phyloP scores from a whole-genome alignment of 2,329 filamentous ascomycete genomes.

The Hymenoscyphus repandus region DNA sequence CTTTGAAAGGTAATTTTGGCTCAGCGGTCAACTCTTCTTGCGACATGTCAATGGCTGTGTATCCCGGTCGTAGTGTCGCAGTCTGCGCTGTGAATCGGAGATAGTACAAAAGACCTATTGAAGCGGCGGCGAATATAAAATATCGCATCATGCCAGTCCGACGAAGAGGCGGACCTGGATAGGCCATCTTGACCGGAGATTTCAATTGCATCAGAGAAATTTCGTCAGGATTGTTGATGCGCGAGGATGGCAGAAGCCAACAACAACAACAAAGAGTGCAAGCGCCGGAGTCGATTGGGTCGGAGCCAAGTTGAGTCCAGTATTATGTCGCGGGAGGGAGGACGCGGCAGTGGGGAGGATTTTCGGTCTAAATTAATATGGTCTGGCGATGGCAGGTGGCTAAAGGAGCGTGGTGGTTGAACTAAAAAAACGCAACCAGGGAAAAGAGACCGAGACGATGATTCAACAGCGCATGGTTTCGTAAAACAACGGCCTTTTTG shows the following conservation, averaged over 20 bases:
- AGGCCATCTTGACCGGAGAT: constrained; percentile 27
- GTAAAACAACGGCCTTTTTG: no score
- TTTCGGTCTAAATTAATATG: no score
- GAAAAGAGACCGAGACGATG: neutral
- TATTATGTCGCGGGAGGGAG: no score
- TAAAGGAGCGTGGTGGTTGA: constrained; percentile 5
- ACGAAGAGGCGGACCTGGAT: constrained; percentile 25
- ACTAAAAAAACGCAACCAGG: neutral
- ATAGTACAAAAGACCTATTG: constrained; percentile 17
- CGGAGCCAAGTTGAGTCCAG: no score
- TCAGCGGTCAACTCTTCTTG: neutral
- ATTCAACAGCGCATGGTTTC: no score
- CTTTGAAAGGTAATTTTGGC: no score
- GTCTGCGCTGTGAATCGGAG: constrained; percentile 6
- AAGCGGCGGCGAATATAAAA: constrained; percentile 12
- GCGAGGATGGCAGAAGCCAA: neutral
- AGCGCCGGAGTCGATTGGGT: no score
- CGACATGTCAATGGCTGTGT: neutral
- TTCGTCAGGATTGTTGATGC: neutral
- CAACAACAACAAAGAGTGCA: no score
- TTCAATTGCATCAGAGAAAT: neutral
- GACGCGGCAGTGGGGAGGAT: no score
- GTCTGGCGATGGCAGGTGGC: neutral
- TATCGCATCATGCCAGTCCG: constrained; percentile 23
- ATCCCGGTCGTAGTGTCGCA: neutral